Evolutionary conservation across 768 basidiomycete genomes (phyloP), one percentile per base, ranked within the genome.

Genomic region (Suillus luteus): DNA sequence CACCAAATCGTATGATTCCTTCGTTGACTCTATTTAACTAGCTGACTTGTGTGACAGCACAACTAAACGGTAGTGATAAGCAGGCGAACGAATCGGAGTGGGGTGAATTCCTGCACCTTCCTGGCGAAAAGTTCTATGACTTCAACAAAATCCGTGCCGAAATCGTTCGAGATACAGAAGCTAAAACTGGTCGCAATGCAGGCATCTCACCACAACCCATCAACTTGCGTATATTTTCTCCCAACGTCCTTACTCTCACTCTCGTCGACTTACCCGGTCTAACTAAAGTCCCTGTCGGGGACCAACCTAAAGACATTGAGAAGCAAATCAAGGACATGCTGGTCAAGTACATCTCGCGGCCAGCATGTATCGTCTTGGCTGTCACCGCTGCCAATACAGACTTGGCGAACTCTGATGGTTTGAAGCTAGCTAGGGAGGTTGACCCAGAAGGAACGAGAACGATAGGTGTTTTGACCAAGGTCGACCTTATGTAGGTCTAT

Each of bases 51-150:
- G 59, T 38, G 38, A 8, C 70, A 68, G 72, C 73, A 65, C 70
- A 71, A 68, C 64, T 73, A 79, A 81, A 77, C 64, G 80, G 81
- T 12, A 73, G 77, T 37, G 92, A 92, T 79, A 88, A 90, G 65
- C 81, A 85, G 35, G 93, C 91, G 77, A 99, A 99, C 75, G 82
- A 88, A 62, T 88, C 97, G 69, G 97, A 99, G 77, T 99, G 97
- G 97, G 97, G 96, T 70, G 97, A 99, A 78, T 99, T 99, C 84
- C 82, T 98, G 37, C 95, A 95, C 71, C 85, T 98, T 44, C 97
- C 96, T 0, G 92, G 92, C 64, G 92, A 99, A 81, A 99, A 99
- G 79, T 96, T 99, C 79, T 93, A 90, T 76, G 96, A 99, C 80
- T 99, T 99, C 80, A 83, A 88, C 77, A 96, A 97, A 83, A 97